A percentile compares a stretch with the other conserved stretches of the same genome.
Conservation (phyloP, 2,329 filamentous ascomycete species). For the Trichoderma guizhouense region DNA sequence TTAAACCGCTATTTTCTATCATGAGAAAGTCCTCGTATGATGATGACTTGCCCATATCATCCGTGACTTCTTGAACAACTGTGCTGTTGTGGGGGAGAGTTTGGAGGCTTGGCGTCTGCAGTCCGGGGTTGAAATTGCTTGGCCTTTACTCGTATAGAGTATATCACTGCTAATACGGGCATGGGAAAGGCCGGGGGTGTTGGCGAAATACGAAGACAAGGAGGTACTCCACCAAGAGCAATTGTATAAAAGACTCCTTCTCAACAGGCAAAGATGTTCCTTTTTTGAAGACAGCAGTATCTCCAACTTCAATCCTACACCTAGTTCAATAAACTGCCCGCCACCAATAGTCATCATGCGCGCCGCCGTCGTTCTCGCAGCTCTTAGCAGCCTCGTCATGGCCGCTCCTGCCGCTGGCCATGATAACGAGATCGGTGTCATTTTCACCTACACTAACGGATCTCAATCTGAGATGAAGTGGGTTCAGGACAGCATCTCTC, state of each 20-base stretch:
- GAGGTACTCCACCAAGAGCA: neutral
- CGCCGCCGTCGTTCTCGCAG: neutral
- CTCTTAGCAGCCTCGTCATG: neutral
- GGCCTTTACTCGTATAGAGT: neutral
- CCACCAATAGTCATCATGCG: neutral
- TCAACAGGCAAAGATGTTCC: neutral
- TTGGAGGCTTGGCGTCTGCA: neutral
- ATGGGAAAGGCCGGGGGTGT: neutral
- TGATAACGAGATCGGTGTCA: neutral
- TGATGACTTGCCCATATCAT: neutral
- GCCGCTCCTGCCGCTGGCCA: neutral
- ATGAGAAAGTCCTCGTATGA: neutral
- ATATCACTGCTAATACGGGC: neutral
- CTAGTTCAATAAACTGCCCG: neutral
- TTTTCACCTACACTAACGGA: neutral
- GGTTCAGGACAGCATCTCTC: neutral
- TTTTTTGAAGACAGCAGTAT: neutral
- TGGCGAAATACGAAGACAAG: neutral
- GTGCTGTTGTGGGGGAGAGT: neutral
- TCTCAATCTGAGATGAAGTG: neutral
- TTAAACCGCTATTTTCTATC: neutral
- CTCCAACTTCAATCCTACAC: neutral
- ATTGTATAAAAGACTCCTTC: neutral
- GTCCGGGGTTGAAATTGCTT: neutral
- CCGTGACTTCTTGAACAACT: neutral